phyloP scores from a whole-genome alignment of 2,329 filamentous ascomycete species.

The Aspergillus nomiae region DNA sequence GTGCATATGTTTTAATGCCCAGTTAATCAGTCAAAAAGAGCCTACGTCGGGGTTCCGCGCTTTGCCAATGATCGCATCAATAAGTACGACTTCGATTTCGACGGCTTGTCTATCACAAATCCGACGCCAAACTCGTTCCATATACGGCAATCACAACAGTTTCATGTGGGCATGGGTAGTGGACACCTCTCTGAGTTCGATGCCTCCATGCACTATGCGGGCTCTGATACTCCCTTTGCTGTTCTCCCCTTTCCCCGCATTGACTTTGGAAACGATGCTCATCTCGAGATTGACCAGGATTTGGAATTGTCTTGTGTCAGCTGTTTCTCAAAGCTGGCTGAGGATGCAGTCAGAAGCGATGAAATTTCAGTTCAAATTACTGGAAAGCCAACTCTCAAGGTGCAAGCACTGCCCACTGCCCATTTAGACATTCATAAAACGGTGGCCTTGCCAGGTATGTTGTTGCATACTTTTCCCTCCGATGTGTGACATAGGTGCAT shows the following conservation, averaged over 20 bases:
- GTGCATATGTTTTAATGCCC: background rate
- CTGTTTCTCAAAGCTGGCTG: slow-evolving; percentile 24
- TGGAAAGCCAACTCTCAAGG: slow-evolving; percentile 22
- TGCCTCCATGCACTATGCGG: slow-evolving; percentile 18
- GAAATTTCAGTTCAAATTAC: slow-evolving; percentile 21
- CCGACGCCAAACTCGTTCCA: slow-evolving; percentile 26
- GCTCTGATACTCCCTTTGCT: slow-evolving; percentile 19
- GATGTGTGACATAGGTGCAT: no score
- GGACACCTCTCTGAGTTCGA: slow-evolving; percentile 26
- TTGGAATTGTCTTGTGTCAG: slow-evolving; percentile 27
- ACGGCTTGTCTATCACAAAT: slow-evolving; percentile 26
- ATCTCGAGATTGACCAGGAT: slow-evolving; percentile 26
- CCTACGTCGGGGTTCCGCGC: slow-evolving; percentile 29
- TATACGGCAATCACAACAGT: slow-evolving; percentile 21
- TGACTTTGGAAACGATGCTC: slow-evolving; percentile 17
- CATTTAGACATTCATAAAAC: slow-evolving; percentile 28
- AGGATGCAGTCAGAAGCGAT: slow-evolving; percentile 19
- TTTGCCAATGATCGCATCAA: slow-evolving; percentile 29
- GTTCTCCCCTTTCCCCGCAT: slow-evolving; percentile 22
- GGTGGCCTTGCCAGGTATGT: slow-evolving; percentile 23
- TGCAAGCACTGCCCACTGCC: slow-evolving; percentile 23
- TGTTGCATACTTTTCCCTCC: background rate
- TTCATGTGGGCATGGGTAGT: slow-evolving; percentile 22
- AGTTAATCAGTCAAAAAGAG: background rate
- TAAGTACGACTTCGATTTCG: slow-evolving; percentile 23